Base-by-base conservation (phyloP, 768 basidiomycete species). In the Xerocomus potaroensis region DNA sequence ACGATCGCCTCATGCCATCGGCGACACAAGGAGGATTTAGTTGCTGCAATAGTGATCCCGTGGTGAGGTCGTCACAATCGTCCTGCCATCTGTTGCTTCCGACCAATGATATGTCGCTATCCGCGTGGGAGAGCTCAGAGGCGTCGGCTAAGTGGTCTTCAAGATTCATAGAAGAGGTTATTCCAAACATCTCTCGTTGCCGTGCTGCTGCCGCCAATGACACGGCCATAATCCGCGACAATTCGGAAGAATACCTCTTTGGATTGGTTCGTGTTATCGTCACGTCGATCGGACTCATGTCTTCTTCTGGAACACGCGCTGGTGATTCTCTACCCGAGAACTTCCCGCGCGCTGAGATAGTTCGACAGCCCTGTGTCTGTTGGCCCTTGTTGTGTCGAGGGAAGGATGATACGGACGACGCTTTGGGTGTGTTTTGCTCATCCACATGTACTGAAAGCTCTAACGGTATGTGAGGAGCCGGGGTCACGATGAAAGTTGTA, bases 101-200 rank as follows among this genome's bases (percentile, higher is more conserved):
- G 11, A 76, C 60, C 14, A 74, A 70, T 1, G 77, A 78, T 42
- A 72, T 44, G 16, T 75, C 72, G 41, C 79, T 81, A 15, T 79
- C 76, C 3, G 68, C 61, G 35, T 69, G 71, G 6, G 73, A 49
- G 24, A 64, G 45, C 21, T 43, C 41, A 18, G 47, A 40, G 31
- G 44, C 38, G 22, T 39, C 35, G 7, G 47, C 32, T 11, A 26
- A 40, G 18, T 39, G 40, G 9, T 37, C 47, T 22, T 48, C 46
- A 15, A 47, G 27, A 23, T 47, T 50, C 8, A 67, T 64, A 3
- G 77, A 76, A 3, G 72, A 65, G 5, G 70, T 71, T 37, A 80
- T 75, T 5, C 79, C 80, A 51, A 78, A 74, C n/a, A 73, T 76
- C 49, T 67, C 66, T 34, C 74, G 65, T 52, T 79, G 74, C 12